Evolutionary conservation across 768 basidiomycete species (phyloP).

Genomic region (Suillus occidentalis): DNA sequence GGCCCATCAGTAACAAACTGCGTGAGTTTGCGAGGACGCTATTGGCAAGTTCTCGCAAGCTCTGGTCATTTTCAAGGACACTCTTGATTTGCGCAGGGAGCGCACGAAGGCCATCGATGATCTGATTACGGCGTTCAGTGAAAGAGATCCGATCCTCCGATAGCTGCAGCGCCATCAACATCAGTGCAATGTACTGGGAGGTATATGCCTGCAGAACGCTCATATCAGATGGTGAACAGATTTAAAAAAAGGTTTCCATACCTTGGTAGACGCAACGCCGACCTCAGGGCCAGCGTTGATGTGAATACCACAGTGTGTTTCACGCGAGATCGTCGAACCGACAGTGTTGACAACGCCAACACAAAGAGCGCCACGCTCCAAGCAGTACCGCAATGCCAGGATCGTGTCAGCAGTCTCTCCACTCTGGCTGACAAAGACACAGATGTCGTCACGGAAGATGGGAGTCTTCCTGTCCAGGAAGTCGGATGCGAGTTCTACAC

Average conservation of each 20-base stretch:
- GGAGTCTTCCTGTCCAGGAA: conserved; percentile 99
- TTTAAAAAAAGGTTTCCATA: conserved; percentile 25
- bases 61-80: conserved; percentile 77
- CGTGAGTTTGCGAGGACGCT: conserved; percentile 75
- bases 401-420: conserved; percentile 99
- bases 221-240: background rate
- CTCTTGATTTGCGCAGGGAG: conserved; percentile 87
- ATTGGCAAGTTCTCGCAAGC: conserved; percentile 80
- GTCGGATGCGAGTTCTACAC: conserved; percentile 95
- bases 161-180: conserved; percentile 98
- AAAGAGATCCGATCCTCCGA: conserved; percentile 97
- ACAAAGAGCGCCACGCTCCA: conserved; percentile 95
- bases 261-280: conserved; percentile 98
- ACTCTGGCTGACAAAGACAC: conserved; percentile 94
- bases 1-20: conserved; percentile 92
- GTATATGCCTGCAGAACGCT: conserved; percentile 76
- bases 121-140: conserved; percentile 84
- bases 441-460: conserved; percentile 98
- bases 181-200: conserved; percentile 95
- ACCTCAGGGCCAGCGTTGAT: conserved; percentile 99
- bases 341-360: conserved; percentile 99
- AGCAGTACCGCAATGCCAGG: conserved; percentile 91
- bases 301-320: conserved; percentile 99
- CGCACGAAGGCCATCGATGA: conserved; percentile 91
- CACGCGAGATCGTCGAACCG: conserved; percentile 95